Base-by-base conservation (phyloP, 2,329 filamentous ascomycete genomes). In the Alternaria burnsii region DNA sequence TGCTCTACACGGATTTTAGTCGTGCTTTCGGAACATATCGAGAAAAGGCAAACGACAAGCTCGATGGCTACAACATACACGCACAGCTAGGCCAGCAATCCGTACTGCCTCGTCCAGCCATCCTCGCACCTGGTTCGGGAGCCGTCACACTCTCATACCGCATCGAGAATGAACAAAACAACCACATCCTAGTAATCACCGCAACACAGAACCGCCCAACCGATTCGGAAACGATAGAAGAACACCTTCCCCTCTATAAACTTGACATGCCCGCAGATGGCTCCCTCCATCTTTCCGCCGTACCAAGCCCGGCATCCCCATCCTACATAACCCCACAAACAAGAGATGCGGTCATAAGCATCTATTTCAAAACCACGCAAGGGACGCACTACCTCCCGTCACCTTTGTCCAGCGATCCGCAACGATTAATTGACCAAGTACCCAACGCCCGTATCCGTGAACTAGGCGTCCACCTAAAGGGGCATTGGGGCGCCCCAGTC, bases 1-100 rank as follows among this genome's bases (percentile, higher is more conserved):
- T 79, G 65, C 79, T 81, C 64, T 78, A 75, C 50, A 80, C 78
- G 8, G 69, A 79, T 55, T 81, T 81, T 52, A 65, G 44, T 38
- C 68, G 74, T 54, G 77, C 73, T 2, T 78, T 79, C 56, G 52
- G 62, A 3, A 30, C 30, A 6, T 69, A 73, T 38, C n/a, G 42
- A 6, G 54, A 71, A 1, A 10, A 62, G 12, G 58, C 66, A 16
- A 50, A 48, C 7, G n/a, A 64, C 22, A 12, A 72, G 2, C 71
- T 69, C 40, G 41, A 55, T 24, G 69, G 64, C 12, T 52, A 63
- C n/a, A 32, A n/a, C 1, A 34, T 69, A 3, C 71, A 75, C 52
- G 66, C 74, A 9, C 73, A 78, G 47, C 56, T 81, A 8, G 71
- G 71, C 2, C 68, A 75, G 5, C 78, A 80, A 52, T 75, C 76